phyloP scores from a whole-genome alignment of 805 yeast species.

The Barnettozyma pratensis region DNA sequence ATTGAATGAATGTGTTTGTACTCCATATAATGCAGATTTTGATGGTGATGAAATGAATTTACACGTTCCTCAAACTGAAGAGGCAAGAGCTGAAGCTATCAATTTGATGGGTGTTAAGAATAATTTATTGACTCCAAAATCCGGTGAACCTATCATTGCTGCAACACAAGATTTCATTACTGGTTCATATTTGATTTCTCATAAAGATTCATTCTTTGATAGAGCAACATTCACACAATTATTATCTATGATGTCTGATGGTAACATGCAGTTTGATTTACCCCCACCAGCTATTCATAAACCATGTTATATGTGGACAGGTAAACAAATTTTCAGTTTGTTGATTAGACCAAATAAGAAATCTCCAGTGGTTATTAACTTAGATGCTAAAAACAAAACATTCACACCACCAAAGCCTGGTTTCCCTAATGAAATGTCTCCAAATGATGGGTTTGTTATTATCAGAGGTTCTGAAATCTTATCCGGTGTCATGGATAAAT shows the following conservation, averaged over 20 bases:
- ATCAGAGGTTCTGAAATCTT: slow-evolving; percentile 85
- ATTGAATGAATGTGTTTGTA: slow-evolving; percentile 96
- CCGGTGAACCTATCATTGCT: slow-evolving; percentile 98
- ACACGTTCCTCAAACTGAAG: slow-evolving; percentile 98
- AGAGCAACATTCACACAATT: slow-evolving; percentile 79
- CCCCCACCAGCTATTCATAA: slow-evolving; percentile 95
- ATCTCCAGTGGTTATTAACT: slow-evolving; percentile 78
- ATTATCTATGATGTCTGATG: slow-evolving; percentile 95
- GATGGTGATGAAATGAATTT: slow-evolving; percentile 99
- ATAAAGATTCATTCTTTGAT: slow-evolving; percentile 90
- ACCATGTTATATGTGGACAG: slow-evolving; percentile 92
- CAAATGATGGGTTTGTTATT: slow-evolving; percentile 91
- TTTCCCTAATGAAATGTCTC: slow-evolving; percentile 89
- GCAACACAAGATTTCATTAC: slow-evolving; percentile 99
- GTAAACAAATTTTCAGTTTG: slow-evolving; percentile 89
- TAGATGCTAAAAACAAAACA: slow-evolving; percentile 93
- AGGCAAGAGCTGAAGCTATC: slow-evolving; percentile 98
- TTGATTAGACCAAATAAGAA: slow-evolving; percentile 75
- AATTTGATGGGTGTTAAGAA: slow-evolving; percentile 97
- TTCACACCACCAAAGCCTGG: slow-evolving; percentile 70
- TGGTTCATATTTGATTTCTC: slow-evolving; percentile 88
- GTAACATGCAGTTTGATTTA: slow-evolving; percentile 75
- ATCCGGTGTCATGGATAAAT: slow-evolving; percentile 96
- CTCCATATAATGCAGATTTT: slow-evolving; percentile 98
- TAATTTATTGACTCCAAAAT: slow-evolving; percentile 89